Evolutionary conservation across 2,329 filamentous ascomycete genomes (phyloP).

Genomic region (Fusarium beomiforme): DNA sequence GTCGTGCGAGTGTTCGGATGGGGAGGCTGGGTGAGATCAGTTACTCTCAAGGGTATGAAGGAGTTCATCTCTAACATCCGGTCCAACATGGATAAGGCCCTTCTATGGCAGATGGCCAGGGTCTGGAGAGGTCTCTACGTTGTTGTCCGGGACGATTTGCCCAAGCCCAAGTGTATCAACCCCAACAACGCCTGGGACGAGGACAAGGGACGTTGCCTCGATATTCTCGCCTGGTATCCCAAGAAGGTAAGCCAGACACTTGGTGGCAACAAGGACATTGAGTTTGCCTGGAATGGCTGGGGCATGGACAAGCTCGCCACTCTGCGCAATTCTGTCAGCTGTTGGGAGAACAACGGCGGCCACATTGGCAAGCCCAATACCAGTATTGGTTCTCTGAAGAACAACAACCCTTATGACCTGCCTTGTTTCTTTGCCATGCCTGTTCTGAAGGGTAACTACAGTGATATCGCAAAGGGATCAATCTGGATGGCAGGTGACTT

Average conservation of each 20-base stretch:
- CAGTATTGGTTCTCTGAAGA: no score
- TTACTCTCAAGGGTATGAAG: no score
- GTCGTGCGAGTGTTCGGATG: no score
- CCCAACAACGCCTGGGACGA: conserved; percentile 10
- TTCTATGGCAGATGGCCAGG: conserved; percentile 7
- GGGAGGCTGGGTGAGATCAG: no score
- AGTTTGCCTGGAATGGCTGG: neutral
- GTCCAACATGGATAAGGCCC: conserved; percentile 10
- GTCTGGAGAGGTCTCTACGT: neutral
- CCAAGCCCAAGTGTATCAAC: neutral
- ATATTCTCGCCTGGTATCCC: neutral
- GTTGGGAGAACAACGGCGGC: neutral
- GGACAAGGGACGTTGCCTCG: neutral
- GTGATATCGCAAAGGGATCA: neutral
- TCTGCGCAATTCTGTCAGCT: neutral
- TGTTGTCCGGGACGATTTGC: conserved; percentile 7
- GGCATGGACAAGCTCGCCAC: neutral
- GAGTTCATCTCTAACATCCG: no score
- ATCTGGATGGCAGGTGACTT: neutral
- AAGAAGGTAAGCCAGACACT: neutral
- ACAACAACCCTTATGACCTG: no score
- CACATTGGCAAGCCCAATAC: neutral
- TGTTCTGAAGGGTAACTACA: neutral
- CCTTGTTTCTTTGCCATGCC: neutral
- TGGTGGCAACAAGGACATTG: neutral